phyloP scores from a whole-genome alignment of 2,329 filamentous ascomycete species.

The Hirsutella thompsonii region DNA sequence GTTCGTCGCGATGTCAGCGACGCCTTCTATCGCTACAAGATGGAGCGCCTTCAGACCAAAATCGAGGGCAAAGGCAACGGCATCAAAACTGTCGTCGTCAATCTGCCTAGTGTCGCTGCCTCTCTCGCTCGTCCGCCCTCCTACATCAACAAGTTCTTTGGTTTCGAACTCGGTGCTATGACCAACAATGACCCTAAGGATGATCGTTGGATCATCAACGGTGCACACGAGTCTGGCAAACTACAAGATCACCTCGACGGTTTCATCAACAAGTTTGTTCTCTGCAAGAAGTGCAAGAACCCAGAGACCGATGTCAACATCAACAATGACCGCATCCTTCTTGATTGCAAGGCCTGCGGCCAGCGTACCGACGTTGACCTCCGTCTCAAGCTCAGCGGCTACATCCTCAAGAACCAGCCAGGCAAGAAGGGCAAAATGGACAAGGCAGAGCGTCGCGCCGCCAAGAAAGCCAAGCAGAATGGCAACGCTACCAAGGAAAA shows the following conservation, averaged over 20 bases:
- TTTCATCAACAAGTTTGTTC: conserved; percentile 97
- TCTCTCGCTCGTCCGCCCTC: conserved; percentile 84
- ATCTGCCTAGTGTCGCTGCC: conserved; percentile 83
- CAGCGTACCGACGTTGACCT: conserved; percentile 84
- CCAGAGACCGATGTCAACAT: conserved; percentile 93
- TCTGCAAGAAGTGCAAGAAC: conserved; percentile 99
- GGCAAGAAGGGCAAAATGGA: conserved; percentile 87
- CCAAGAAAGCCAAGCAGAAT: conserved; percentile 76
- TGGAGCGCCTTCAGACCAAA: conserved; percentile 97
- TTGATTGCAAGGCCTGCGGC: conserved; percentile 98
- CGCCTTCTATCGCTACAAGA: conserved; percentile 99
- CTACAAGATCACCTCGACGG: conserved; percentile 96
- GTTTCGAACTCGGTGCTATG: conserved; percentile 96
- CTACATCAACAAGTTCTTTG: conserved; percentile 99
- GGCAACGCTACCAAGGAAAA: conserved; percentile 45
- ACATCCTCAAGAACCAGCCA: conserved; percentile 91
- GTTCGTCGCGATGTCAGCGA: conserved; percentile 97
- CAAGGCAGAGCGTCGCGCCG: conserved; percentile 84
- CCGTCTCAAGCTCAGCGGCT: conserved; percentile 89
- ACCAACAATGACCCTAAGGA: conserved; percentile 96
- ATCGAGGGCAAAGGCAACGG: conserved; percentile 99
- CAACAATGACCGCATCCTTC: conserved; percentile 81
- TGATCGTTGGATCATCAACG: conserved; percentile 99
- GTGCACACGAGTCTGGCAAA: conserved; percentile 87
- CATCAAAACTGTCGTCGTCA: conserved; percentile 97